phyloP scores from a whole-genome alignment of 2,329 filamentous ascomycete genomes.

The Tolypocladium endophyticum region DNA sequence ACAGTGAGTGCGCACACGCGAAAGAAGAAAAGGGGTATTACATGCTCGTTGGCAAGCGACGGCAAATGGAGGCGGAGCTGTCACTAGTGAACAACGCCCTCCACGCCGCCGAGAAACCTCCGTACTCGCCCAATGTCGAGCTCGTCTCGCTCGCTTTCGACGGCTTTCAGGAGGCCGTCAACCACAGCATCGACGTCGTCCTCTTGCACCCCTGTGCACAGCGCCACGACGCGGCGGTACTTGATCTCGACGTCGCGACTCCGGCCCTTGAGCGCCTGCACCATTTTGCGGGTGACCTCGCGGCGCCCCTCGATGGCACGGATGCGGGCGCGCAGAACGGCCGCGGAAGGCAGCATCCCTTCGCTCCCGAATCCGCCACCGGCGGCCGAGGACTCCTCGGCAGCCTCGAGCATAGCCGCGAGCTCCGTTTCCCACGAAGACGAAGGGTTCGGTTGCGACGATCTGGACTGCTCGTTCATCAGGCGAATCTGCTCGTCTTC shows the following conservation, averaged over 20 bases:
- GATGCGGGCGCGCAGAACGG: slow-evolving; percentile 55
- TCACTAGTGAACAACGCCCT: slow-evolving; percentile 42
- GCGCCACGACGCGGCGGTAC: slow-evolving; percentile 76
- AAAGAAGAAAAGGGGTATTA: neutral
- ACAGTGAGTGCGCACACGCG: neutral
- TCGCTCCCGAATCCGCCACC: slow-evolving; percentile 25
- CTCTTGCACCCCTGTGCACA: slow-evolving; percentile 75
- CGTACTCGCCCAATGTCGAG: slow-evolving; percentile 67
- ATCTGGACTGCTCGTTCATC: slow-evolving; percentile 28
- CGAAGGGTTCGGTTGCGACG: slow-evolving; percentile 33
- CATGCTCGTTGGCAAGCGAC: neutral
- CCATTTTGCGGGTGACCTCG: slow-evolving; percentile 53
- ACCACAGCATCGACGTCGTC: slow-evolving; percentile 70
- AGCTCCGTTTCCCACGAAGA: slow-evolving; percentile 45
- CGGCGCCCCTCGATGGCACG: slow-evolving; percentile 63
- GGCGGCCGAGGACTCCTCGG: slow-evolving; percentile 21
- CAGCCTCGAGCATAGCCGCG: slow-evolving; percentile 33
- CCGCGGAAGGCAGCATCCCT: slow-evolving; percentile 43
- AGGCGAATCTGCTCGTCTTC: slow-evolving; percentile 54
- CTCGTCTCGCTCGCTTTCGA: slow-evolving; percentile 76
- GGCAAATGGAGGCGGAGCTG: neutral
- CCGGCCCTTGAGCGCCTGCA: slow-evolving; percentile 62
- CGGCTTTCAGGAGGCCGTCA: slow-evolving; percentile 69
- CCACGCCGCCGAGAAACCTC: slow-evolving; percentile 71
- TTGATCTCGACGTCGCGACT: slow-evolving; percentile 78